Base-by-base conservation (phyloP, 2,329 filamentous ascomycete species). In the Neonectria coccinea region DNA sequence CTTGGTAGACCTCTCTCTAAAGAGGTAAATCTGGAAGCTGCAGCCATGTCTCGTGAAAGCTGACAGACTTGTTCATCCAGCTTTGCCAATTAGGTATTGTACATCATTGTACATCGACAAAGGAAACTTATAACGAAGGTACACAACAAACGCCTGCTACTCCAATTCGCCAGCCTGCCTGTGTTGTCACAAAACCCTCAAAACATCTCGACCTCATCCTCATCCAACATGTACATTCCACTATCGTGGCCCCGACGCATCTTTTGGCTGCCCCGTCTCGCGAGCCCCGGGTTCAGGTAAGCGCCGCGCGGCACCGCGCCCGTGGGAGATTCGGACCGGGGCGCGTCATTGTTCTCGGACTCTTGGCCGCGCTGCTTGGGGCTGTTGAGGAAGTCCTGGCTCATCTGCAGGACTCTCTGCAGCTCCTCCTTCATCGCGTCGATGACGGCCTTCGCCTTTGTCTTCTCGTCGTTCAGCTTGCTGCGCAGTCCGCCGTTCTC, bases 181-280 rank as follows among this genome's bases (percentile, higher is more conserved):
- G 53, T 27, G 25, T 48, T 3, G 22, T 61, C 18, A 20, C 14
- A 55, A 54, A 45, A 8, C 20, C 33, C 18, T 63, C 16, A 66
- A 64, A 70, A 77, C 42, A 77, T 70, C 33, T 79, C 78, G 18
- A 79, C 75, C 58, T 83, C 83, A 39, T 87, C 85, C 70, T 88
- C 86, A 29, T 86, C 85, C 73, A 88, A 67, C 25, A 89, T 78
- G 0, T 85, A 85, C 54, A 89, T 70, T 0, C 86, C 87, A 58
- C 85, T 87, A 73, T 89, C 86, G 67, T 83, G 81, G 62, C 81
- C 79, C 63, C 84, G 81, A 63, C 79, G 67, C 18, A 60, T 79
- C 77, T 82, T 86, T 68, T 66, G 79, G 27, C 74, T 78, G 27
- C 72, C 72, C 22, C 74, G 74, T 51, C 76, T 76, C 2, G 71